Conservation (phyloP, 306 rosid genomes). For the Prunus armeniaca region DNA sequence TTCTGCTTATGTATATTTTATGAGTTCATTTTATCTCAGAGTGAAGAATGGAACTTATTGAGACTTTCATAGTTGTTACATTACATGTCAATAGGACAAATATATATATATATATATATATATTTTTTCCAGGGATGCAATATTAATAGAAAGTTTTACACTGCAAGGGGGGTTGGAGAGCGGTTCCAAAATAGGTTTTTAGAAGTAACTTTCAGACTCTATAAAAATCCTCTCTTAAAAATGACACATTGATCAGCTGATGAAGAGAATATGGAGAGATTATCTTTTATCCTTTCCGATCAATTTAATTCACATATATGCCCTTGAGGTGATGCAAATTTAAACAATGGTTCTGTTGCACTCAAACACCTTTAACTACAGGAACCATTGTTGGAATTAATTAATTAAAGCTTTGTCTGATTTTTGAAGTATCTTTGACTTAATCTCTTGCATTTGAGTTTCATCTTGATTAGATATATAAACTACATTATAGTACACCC, state of each 20-base stretch:
- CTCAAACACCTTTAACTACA: not conserved
- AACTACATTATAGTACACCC: not conserved
- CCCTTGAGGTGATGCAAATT: not conserved
- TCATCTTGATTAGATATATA: not conserved
- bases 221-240: too few species aligned
- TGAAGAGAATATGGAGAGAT: not conserved
- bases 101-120: too few species aligned
- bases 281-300: not conserved
- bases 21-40: too few species aligned
- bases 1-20: not conserved
- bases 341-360: not conserved
- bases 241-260: not conserved
- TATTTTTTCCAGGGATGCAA: not conserved
- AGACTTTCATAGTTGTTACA: too few species aligned
- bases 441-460: not conserved
- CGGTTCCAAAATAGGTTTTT: not conserved
- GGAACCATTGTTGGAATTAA: not conserved
- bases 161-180: not conserved
- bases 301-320: not conserved
- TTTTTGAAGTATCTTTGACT: not conserved
- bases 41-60: too few species aligned
- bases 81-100: too few species aligned
- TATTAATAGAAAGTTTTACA: not conserved
- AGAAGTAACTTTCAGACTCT: not conserved
- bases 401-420: not conserved